Base-by-base conservation (phyloP, 176 grass and related monocot species). In the Oryza officinalis region DNA sequence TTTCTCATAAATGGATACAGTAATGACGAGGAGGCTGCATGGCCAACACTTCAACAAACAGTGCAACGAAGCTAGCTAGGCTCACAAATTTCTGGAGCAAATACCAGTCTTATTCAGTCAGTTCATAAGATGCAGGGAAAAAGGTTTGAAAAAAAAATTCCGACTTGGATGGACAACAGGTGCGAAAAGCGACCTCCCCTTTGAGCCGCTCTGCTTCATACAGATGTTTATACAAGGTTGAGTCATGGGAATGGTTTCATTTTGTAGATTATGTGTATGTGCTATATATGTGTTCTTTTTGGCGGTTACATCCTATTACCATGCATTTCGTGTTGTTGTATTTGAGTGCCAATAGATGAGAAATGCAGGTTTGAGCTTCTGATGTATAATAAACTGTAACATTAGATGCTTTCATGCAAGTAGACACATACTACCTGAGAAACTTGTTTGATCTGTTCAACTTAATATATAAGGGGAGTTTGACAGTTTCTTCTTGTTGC, bases 1-100 rank as follows among this genome's bases (percentile, higher is more conserved):
- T 99, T 99, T 66, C 76, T 91, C 78, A 46, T 94, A 59, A 80
- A 84, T 68, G 89, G 96, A 15, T 88, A 99, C 82, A 96, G 20
- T 79, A 85, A 81, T 43, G 93, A 94, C 27, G 89, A 91, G 41
- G 96, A 94, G 80, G 79, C 80, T 45, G 91, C 93, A 61, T 99
- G 96, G 96, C 93, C 96, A 78, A 91, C 96, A 2, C 93, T 99
- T 75, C 85, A 88, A 74, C 87, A 96, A 90, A 82, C 87, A 71
- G 65, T 76, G 59, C 75, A 43, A 26, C 67, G 61, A 86, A 87
- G 80, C 25, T 90, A 87, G 80, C n/a, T n/a, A n/a, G n/a, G n/a
- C n/a, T 23, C 10, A 14, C 22, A 32, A 26, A 31, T 28, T 17
- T 10, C 14, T 18, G 33, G 63, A 87, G 10, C 35, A 33, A 46